Evolutionary conservation across 1,139 yeast genomes (phyloP).

Genomic region (Yamadazyma aaseri): DNA sequence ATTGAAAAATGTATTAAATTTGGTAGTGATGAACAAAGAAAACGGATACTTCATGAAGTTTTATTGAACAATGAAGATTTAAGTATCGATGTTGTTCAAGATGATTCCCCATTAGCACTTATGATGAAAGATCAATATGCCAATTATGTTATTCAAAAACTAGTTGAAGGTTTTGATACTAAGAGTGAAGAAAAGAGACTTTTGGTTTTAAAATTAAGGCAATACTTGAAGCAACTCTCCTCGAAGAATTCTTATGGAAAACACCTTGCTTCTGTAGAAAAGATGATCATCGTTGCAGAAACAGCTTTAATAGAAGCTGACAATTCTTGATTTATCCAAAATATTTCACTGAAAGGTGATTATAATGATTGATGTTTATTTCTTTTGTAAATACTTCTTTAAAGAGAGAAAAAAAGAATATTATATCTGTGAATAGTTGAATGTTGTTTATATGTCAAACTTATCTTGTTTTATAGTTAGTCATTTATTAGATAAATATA

Average conservation of each 20-base stretch:
- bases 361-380: conserved; percentile 4
- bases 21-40: conserved; percentile 65
- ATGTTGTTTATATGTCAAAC: conserved; percentile 12
- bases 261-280: conserved; percentile 85
- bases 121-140: conserved; percentile 99
- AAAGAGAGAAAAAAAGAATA: no score
- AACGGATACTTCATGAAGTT: conserved; percentile 60
- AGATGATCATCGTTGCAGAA: conserved; percentile 59
- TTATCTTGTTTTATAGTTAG: conserved; percentile 16
- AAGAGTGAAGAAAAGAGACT: conserved; percentile 63
- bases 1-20: conserved; percentile 88
- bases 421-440: conserved; percentile 12
- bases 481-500: conserved; percentile 3
- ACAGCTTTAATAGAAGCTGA: conserved; percentile 47
- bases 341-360: not conserved
- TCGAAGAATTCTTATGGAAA: conserved; percentile 65
- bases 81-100: conserved; percentile 46
- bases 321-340: conserved; percentile 13
- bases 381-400: conserved; percentile 13
- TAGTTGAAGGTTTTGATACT: conserved; percentile 74
- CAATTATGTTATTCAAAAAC: conserved; percentile 91
- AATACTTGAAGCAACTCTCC: conserved; percentile 58
- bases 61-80: conserved; percentile 49
- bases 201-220: conserved; percentile 60
- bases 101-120: conserved; percentile 62